Evolutionary conservation across 2,329 filamentous ascomycete species (phyloP), one percentile per base, ranked within the genome.

Genomic region (Arthroderma sp.): DNA sequence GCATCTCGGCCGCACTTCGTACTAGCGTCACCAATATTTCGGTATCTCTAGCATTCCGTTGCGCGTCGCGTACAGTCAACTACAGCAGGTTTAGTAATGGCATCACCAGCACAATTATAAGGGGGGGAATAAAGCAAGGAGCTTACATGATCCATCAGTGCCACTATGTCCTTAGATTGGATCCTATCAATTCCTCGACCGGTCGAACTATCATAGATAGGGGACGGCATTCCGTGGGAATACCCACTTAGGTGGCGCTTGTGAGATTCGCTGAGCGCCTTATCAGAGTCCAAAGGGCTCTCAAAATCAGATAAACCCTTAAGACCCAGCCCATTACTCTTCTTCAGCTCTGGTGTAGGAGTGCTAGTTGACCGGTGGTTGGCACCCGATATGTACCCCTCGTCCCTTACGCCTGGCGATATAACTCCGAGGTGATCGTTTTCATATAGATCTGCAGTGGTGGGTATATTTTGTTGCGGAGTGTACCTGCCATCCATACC

Each of bases 21-120:
- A 98, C 91, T 30, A 98, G 77, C 0, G 91, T 89, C 39, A 95
- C 85, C 11, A 98, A 71, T 45, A 98, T 95, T 64, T 98, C 91
- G 0, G 91, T 96, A 57, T 98, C 91, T 38, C 91, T 78, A 38
- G 91, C 91, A 64, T 91, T 96, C 48, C 91, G 81, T 66, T 96
- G 89, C 36, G 89, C 91, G 66, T 98, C 91, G 32, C 91, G 83
- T 50, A 96, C 91, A 61, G 93, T 96, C 50, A 98, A 80, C 76
- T 81, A 49, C 29, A 39, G 45, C 37, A 40, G 31, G 36, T 50
- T 65, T 45, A 66, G 63, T 49, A 48, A 49, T 11, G 28, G 15
- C 3, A 22, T 6, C 39, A 9, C 6, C n/a, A 7, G 9, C 36
- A 28, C 10, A 36, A 47, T 32, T 5, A 38, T 47, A 66, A 54